Evolutionary conservation across 371 early-diverging fungal species (phyloP).

Genomic region (Chytridium lagenaria): DNA sequence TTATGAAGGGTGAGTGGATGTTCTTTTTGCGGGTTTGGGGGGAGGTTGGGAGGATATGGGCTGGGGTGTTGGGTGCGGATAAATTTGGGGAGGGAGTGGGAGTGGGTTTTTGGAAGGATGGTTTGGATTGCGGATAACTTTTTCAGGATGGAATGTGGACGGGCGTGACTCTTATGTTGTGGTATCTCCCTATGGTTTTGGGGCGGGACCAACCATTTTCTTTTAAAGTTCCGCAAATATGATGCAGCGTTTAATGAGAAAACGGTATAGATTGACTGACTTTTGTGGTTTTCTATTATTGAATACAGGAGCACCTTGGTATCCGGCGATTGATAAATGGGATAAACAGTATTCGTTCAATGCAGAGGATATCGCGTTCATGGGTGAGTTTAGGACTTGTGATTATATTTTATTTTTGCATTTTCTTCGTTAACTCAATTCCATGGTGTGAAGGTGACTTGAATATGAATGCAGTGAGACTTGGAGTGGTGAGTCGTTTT

Average conservation of each 20-base stretch:
- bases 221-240: too few relatives aligned
- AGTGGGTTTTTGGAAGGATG: background rate
- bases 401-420: background rate
- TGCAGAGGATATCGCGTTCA: slow-evolving; percentile 17
- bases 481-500: slow-evolving; percentile 20
- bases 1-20: slow-evolving; percentile 16
- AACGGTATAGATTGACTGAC: background rate
- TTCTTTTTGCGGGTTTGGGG: background rate
- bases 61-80: background rate
- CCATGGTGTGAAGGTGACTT: slow-evolving; percentile 4
- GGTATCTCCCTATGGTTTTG: background rate
- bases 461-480: slow-evolving; percentile 30
- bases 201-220: too few relatives aligned
- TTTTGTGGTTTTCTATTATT: background rate
- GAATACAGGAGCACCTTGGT: background rate
- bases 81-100: background rate
- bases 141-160: background rate
- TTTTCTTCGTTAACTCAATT: background rate
- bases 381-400: too few relatives aligned
- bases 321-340: slow-evolving; percentile 2
- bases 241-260: background rate
- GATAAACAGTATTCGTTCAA: slow-evolving; percentile 31
- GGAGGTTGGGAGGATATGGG: background rate
- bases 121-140: background rate
- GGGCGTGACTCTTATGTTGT: too few relatives aligned